These are phyloP conservation scores for Cynara cardunculus DNA, from an alignment of 129 eudicot genomes.

Conservation along the genomic window DNA sequence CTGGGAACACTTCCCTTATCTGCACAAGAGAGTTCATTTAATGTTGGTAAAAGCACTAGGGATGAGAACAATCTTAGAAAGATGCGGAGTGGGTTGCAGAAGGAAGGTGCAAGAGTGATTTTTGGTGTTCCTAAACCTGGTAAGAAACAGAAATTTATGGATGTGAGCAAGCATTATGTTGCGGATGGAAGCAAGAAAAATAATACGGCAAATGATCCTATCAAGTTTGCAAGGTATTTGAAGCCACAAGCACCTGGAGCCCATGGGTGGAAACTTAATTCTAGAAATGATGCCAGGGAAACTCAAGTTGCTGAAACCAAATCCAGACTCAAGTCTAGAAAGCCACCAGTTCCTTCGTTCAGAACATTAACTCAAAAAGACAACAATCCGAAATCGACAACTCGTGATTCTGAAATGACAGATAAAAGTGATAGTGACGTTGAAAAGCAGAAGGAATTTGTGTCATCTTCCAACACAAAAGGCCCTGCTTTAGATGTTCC, in stretches of 20 bases:
- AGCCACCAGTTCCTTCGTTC: constrained; percentile 42
- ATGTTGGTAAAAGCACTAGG: constrained; percentile 50
- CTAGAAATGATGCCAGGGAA: constrained; percentile 49
- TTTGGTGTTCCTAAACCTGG: constrained; percentile 98
- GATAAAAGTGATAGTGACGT: constrained; percentile 29
- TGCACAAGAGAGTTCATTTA: constrained; percentile 43
- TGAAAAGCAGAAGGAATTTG: constrained; percentile 13
- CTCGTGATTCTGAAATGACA: constrained; percentile 18
- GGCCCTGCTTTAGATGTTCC: constrained; percentile 35
- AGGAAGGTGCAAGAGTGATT: constrained; percentile 69
- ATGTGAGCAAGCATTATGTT: constrained; percentile 74
- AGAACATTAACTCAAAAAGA: constrained; percentile 49
- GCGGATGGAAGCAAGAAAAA: constrained; percentile 50
- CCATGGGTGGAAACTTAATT: constrained; percentile 35
- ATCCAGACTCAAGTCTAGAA: constrained; percentile 48
- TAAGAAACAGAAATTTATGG: constrained; percentile 91
- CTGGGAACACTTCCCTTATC: constrained; percentile 40
- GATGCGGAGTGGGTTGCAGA: constrained; percentile 53
- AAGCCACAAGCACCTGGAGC: constrained; percentile 53
- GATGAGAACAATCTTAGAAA: constrained; percentile 49
- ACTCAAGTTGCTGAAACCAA: constrained; percentile 51
- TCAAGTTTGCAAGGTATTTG: constrained; percentile 38
- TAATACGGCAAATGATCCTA: constrained; percentile 38
- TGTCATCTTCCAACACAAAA: constrained; percentile 27
- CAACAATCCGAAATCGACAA: constrained; percentile 29